Conservation (phyloP, 495 filamentous ascomycete genomes). For the Penicillium simplicissimum region DNA sequence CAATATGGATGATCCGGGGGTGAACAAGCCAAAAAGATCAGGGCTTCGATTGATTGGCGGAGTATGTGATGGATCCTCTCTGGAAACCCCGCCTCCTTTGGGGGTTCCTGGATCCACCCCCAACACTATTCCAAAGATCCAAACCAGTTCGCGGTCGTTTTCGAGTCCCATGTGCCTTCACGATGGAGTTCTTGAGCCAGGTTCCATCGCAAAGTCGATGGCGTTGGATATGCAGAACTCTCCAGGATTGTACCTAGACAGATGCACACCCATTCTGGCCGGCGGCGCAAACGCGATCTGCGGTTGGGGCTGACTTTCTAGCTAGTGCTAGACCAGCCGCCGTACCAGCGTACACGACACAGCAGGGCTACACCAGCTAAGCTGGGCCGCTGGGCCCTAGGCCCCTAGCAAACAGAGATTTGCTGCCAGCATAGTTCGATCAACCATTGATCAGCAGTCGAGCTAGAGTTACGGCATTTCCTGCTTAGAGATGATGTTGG, state of each 20-base stretch:
- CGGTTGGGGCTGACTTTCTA: background rate
- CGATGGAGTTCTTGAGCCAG: background rate
- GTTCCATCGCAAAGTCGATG: background rate
- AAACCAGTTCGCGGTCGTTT: background rate
- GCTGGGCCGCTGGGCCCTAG: too few species aligned
- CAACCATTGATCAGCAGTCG: background rate
- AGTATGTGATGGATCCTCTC: background rate
- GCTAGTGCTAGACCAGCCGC: too few species aligned
- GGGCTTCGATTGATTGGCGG: background rate
- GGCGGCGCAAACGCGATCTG: background rate
- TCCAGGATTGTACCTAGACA: background rate
- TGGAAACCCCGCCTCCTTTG: conserved; percentile 2
- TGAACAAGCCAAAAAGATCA: background rate
- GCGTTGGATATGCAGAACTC: background rate
- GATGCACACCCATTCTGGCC: background rate
- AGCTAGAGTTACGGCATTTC: background rate
- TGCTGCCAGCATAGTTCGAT: background rate
- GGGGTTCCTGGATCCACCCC: background rate
- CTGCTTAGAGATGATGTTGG: background rate
- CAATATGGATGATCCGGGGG: background rate
- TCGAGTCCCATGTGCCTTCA: background rate
- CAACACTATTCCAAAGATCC: background rate
- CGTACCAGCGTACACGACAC: background rate
- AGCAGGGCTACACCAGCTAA: background rate
- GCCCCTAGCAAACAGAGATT: background rate